Conservation (phyloP, 495 filamentous ascomycete species). For the Podospora sp. region DNA sequence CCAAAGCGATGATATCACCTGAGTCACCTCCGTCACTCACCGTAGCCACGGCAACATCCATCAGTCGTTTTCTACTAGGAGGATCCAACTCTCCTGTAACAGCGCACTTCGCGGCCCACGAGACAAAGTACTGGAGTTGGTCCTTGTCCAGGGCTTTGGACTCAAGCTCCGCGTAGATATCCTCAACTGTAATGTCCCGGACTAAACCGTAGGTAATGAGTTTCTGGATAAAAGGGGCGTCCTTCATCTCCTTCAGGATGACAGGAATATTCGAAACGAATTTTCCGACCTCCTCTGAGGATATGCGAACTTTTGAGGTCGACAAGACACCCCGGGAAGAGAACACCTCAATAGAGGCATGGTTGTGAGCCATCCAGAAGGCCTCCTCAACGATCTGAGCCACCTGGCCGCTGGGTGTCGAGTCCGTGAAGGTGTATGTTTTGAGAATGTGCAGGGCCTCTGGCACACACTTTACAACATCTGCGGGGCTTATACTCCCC, state of each 20-base stretch:
- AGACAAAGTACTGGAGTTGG: constrained; percentile 79
- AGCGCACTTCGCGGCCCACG: constrained; percentile 75
- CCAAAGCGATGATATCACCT: constrained; percentile 72
- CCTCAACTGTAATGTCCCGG: constrained; percentile 79
- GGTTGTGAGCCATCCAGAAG: constrained; percentile 89
- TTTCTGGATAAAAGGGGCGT: constrained; percentile 70
- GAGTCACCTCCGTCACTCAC: constrained; percentile 61
- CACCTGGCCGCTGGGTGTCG: constrained; percentile 80
- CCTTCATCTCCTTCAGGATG: constrained; percentile 72
- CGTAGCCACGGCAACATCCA: constrained; percentile 80
- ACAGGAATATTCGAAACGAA: constrained; percentile 93
- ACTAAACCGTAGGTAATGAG: constrained; percentile 79
- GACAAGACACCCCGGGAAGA: constrained; percentile 83
- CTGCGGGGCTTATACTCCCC: constrained; percentile 49
- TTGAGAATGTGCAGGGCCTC: constrained; percentile 76
- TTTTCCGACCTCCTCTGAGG: constrained; percentile 73
- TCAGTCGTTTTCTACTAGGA: constrained; percentile 61
- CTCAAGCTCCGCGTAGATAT: constrained; percentile 80
- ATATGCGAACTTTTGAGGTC: constrained; percentile 75
- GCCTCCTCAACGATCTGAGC: constrained; percentile 85
- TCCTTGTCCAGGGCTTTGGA: constrained; percentile 70
- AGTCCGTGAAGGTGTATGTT: constrained; percentile 84
- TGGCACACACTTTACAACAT: constrained; percentile 68
- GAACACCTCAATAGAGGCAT: constrained; percentile 79
- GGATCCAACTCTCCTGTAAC: constrained; percentile 66